phyloP scores from a whole-genome alignment of 192 early-diverging fungal genomes.

The Coemansia sp. region DNA sequence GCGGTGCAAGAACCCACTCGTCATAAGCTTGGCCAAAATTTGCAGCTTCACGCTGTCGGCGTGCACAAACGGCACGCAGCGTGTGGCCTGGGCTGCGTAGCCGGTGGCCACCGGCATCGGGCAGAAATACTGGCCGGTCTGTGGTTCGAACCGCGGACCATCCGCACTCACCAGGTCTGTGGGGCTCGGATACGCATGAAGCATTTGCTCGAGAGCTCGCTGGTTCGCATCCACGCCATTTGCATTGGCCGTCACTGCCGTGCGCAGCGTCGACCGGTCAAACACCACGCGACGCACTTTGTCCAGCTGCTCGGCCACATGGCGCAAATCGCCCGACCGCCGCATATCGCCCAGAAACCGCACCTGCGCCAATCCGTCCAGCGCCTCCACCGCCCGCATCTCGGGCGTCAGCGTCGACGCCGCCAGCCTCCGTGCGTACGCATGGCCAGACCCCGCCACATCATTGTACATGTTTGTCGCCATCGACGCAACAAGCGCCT shows the following conservation, averaged over 20 bases:
- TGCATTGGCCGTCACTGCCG: constrained; percentile 40
- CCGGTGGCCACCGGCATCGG: constrained; percentile 85
- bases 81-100: constrained; percentile 71
- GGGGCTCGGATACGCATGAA: constrained; percentile 22
- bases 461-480: constrained; percentile 75
- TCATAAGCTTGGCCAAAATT: constrained; percentile 79
- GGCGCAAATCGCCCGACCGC: constrained; percentile 58
- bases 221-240: constrained; percentile 39
- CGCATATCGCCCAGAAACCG: constrained; percentile 77
- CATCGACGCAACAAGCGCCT: constrained; percentile 71
- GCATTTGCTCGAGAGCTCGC: constrained; percentile 29
- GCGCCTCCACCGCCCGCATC: constrained; percentile 48
- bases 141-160: constrained; percentile 36
- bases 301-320: constrained; percentile 62
- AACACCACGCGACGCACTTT: constrained; percentile 50
- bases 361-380: constrained; percentile 68
- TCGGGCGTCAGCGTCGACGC: constrained; percentile 62
- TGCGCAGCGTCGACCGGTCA: constrained; percentile 40
- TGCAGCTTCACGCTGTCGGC: constrained; percentile 76
- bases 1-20: constrained; percentile 85
- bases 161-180: background rate
- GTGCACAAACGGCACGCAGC: constrained; percentile 84
- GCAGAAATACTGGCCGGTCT: constrained; percentile 69
- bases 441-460: constrained; percentile 79
- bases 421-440: constrained; percentile 74